Evolutionary conservation across 306 rosid species (phyloP).

Genomic region (Vigna reflexopilosa): DNA sequence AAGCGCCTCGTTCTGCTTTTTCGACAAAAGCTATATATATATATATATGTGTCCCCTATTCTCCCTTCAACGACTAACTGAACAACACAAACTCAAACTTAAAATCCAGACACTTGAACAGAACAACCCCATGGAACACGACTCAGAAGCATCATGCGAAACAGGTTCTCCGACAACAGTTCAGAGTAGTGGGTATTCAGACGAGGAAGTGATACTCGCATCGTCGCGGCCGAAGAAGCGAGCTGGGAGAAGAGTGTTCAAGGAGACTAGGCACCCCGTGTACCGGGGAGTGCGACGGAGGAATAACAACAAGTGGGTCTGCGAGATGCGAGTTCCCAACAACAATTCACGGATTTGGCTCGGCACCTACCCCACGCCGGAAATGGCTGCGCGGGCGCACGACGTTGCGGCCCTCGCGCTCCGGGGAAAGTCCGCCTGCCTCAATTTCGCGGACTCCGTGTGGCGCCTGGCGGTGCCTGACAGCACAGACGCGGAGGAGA

Average conservation of each 20-base stretch:
- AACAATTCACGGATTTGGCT: slow-evolving; percentile 76
- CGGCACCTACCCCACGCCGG: slow-evolving; percentile 76
- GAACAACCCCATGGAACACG: slow-evolving; percentile 4
- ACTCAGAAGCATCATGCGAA: slow-evolving; percentile 37
- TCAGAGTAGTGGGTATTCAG: slow-evolving; percentile 25
- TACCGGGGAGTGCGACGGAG: slow-evolving; percentile 75
- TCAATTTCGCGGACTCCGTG: slow-evolving; percentile 77
- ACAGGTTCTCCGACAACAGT: background rate
- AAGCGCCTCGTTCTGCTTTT: background rate
- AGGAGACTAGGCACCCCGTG: slow-evolving; percentile 87
- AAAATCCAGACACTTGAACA: background rate
- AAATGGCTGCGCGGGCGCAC: slow-evolving; percentile 93
- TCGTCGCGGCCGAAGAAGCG: slow-evolving; percentile 69
- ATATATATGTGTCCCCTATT: background rate
- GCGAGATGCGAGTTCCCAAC: slow-evolving; percentile 80
- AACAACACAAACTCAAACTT: background rate
- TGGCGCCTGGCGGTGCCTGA: slow-evolving; percentile 61
- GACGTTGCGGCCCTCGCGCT: slow-evolving; percentile 79
- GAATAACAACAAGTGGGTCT: slow-evolving; percentile 86
- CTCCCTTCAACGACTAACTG: background rate
- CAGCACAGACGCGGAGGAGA: slow-evolving; percentile 56
- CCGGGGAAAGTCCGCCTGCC: slow-evolving; percentile 68
- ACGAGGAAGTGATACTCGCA: slow-evolving; percentile 67
- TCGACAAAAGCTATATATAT: slow-evolving; percentile 36
- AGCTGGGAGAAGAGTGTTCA: slow-evolving; percentile 70